phyloP scores from a whole-genome alignment of 768 basidiomycete species.

The Mycena rebaudengoi region DNA sequence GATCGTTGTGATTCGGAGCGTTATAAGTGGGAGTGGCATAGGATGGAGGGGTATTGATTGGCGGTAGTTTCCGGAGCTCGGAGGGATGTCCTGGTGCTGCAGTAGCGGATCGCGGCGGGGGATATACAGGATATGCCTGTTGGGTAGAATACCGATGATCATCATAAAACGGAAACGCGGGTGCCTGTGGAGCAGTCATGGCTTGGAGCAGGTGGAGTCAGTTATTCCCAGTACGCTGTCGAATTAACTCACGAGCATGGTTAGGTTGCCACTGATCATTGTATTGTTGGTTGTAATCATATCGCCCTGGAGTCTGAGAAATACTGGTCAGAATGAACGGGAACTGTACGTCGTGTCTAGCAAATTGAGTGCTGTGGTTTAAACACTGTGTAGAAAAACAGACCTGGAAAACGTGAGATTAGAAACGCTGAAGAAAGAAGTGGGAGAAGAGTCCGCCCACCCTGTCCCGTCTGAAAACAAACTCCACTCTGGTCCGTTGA shows the following conservation, averaged over 20 bases:
- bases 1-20: constrained; percentile 59
- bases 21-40: constrained; percentile 46
- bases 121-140: constrained; percentile 54
- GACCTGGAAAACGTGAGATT: constrained; percentile 92
- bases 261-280: constrained; percentile 55
- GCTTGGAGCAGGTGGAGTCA: constrained; percentile 41
- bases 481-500: constrained; percentile 68
- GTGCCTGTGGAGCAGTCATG: constrained; percentile 53
- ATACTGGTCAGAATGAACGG: constrained; percentile 67
- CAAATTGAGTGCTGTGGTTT: constrained; percentile 64
- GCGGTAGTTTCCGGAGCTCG: constrained; percentile 68
- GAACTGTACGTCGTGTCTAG: constrained; percentile 63
- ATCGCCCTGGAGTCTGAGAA: constrained; percentile 66
- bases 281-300: constrained; percentile 61
- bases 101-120: constrained; percentile 56
- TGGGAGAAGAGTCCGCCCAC: constrained; percentile 90
- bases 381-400: constrained; percentile 67
- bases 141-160: constrained; percentile 62
- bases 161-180: constrained; percentile 61
- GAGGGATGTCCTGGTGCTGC: constrained; percentile 55
- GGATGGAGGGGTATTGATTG: constrained; percentile 53
- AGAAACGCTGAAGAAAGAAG: constrained; percentile 85
- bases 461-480: constrained; percentile 84
- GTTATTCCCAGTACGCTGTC: constrained; percentile 41
- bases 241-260: constrained; percentile 40